These are phyloP conservation scores for Pestalotiopsis sp. DNA, from an alignment of 2,329 filamentous ascomycete genomes.

Conservation along the genomic window DNA sequence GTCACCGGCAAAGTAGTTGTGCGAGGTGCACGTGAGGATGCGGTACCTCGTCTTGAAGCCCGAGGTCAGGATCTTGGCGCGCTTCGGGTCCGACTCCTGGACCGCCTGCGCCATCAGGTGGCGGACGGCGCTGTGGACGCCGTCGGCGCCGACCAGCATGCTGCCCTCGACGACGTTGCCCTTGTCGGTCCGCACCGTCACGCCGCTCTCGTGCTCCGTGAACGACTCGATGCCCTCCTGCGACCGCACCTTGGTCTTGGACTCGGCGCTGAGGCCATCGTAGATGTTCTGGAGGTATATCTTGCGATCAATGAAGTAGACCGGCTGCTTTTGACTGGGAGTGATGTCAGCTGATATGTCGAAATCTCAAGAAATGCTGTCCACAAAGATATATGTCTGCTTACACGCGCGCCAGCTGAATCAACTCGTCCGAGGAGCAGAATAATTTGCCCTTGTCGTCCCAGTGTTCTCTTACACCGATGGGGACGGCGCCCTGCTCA, in stretches of 20 bases:
- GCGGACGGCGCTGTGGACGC: conserved; percentile 5
- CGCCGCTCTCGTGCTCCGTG: conserved; percentile 17
- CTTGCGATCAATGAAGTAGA: conserved; percentile 16
- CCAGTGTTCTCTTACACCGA: conserved; percentile 15
- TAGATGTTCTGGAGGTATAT: conserved; percentile 17
- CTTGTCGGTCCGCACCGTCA: conserved; percentile 17
- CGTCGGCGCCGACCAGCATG: conserved; percentile 19
- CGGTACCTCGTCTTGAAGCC: conserved; percentile 6
- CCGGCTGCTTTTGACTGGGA: conserved; percentile 6
- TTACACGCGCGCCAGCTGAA: conserved; percentile 13
- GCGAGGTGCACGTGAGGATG: conserved; percentile 4
- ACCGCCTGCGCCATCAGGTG: neutral
- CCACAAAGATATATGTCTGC: neutral
- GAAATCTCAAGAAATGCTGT: neutral
- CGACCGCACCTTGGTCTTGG: conserved; percentile 8
- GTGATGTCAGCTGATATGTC: neutral
- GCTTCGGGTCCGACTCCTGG: neutral
- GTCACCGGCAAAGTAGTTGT: conserved; percentile 6
- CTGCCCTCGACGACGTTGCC: conserved; percentile 18
- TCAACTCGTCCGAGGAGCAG: conserved; percentile 15
- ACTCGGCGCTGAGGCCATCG: conserved; percentile 17
- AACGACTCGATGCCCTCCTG: conserved; percentile 15
- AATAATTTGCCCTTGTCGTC: conserved; percentile 18
- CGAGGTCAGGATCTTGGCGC: neutral
- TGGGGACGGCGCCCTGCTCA: neutral